Evolutionary conservation across 306 rosid species (phyloP).

Genomic region (Casuarina cunninghamiana): DNA sequence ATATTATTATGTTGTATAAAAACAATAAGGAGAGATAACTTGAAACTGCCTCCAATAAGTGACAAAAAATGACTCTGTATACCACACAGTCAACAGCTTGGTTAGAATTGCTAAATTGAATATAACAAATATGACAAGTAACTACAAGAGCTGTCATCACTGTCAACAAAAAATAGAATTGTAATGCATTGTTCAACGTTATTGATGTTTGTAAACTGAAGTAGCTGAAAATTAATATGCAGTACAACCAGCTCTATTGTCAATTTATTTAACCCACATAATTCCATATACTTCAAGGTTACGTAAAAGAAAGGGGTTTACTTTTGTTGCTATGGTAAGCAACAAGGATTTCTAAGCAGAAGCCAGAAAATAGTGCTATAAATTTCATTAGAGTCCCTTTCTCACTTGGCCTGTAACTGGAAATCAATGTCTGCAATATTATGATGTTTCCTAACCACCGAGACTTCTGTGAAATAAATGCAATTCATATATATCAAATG

Average conservation of each 20-base stretch:
- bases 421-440: not conserved
- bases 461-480: too few relatives aligned
- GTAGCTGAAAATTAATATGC: not conserved
- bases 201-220: not conserved
- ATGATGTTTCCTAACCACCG: too few relatives aligned
- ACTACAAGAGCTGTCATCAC: not conserved
- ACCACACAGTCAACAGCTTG: conserved; percentile 21
- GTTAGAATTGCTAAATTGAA: conserved; percentile 13
- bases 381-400: not conserved
- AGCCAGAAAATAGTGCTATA: not conserved
- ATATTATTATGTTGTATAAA: conserved; percentile 44
- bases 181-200: not conserved
- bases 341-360: not conserved
- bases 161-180: not conserved
- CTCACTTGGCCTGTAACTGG: not conserved
- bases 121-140: conserved; percentile 8
- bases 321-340: not conserved
- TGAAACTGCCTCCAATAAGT: conserved; percentile 33
- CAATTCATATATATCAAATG: not conserved
- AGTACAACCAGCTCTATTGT: not conserved
- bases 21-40: conserved; percentile 34
- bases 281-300: not conserved
- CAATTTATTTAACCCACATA: not conserved
- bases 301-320: not conserved
- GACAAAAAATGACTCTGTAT: conserved; percentile 43